Conservation (phyloP, 345 rosid species). For the Citrus reticulata region DNA sequence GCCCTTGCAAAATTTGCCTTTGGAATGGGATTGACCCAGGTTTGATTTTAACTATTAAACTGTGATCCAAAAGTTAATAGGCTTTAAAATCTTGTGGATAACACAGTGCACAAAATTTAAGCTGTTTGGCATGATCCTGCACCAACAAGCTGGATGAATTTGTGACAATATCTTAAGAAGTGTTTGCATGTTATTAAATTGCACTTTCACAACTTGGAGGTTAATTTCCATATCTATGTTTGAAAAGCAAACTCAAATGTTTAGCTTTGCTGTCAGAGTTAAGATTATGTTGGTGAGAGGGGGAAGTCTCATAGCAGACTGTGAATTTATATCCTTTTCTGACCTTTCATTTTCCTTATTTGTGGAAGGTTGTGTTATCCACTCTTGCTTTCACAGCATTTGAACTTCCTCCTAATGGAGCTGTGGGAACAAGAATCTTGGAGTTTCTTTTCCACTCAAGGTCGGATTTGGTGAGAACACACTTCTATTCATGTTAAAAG, state of each 20-base stretch:
- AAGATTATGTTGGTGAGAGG: background rate
- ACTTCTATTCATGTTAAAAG: background rate
- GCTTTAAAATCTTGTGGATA: constrained; percentile 1
- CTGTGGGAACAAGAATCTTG: constrained; percentile 81
- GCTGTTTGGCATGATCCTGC: background rate
- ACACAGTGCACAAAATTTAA: constrained; percentile 1
- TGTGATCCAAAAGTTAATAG: background rate
- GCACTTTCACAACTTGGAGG: background rate
- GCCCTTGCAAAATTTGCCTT: constrained; percentile 97
- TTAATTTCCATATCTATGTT: background rate
- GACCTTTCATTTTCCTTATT: constrained; percentile 10
- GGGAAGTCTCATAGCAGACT: background rate
- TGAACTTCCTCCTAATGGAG: constrained; percentile 98
- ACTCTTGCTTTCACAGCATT: constrained; percentile 96
- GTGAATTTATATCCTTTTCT: background rate
- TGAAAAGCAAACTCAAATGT: background rate
- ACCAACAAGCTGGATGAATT: background rate
- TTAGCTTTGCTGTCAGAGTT: background rate
- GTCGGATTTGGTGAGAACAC: constrained; percentile 70
- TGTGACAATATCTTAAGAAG: background rate
- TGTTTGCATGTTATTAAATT: background rate
- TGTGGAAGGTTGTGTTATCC: constrained; percentile 77
- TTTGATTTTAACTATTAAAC: constrained; percentile 21
- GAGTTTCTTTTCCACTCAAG: constrained; percentile 92
- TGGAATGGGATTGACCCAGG: constrained; percentile 99